Conservation (phyloP, 2,329 filamentous ascomycete genomes). For the Thielaviopsis musarum region DNA sequence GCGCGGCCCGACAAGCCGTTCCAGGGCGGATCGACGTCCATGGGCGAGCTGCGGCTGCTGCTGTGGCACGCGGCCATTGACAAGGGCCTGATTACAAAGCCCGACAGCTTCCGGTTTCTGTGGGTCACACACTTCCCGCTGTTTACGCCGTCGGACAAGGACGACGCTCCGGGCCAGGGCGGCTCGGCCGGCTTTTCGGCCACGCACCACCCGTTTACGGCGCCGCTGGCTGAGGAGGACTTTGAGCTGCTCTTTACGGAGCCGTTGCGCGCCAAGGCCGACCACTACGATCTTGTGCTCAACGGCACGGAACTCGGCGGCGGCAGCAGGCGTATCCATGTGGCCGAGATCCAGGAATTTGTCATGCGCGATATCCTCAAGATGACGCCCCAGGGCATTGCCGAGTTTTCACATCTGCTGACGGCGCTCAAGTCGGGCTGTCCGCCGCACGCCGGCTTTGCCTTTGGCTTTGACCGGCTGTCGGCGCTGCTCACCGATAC, state of each 20-base stretch:
- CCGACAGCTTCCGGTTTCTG: conserved; percentile 45
- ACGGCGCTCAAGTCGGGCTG: conserved; percentile 71
- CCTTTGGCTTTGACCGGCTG: conserved; percentile 78
- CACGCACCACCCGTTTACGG: conserved; percentile 93
- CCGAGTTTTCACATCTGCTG: conserved; percentile 71
- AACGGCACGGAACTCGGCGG: conserved; percentile 92
- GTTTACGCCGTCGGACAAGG: conserved; percentile 52
- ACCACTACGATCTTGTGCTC: conserved; percentile 90
- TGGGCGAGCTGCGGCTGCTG: conserved; percentile 57
- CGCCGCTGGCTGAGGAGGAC: conserved; percentile 56
- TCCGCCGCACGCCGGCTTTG: conserved; percentile 87
- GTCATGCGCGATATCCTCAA: conserved; percentile 70
- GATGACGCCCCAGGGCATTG: conserved; percentile 55
- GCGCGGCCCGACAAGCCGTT: conserved; percentile 51
- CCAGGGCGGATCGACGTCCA: conserved; percentile 51
- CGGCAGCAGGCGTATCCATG: conserved; percentile 82
- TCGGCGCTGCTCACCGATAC: conserved; percentile 63
- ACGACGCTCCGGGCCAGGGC: conserved; percentile 55
- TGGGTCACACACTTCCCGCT: conserved; percentile 90
- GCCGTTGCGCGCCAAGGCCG: conserved; percentile 57
- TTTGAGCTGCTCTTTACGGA: conserved; percentile 56
- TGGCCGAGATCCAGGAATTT: conserved; percentile 65
- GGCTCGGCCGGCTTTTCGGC: conserved; percentile 65
- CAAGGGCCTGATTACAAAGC: conserved; percentile 34
- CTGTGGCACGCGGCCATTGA: conserved; percentile 54